Percentiles rank a stretch among this genome's conserved stretches.
Evolutionary conservation across 2,329 filamentous ascomycete species (phyloP).

Genomic region (Penicillium psychrosexuale): DNA sequence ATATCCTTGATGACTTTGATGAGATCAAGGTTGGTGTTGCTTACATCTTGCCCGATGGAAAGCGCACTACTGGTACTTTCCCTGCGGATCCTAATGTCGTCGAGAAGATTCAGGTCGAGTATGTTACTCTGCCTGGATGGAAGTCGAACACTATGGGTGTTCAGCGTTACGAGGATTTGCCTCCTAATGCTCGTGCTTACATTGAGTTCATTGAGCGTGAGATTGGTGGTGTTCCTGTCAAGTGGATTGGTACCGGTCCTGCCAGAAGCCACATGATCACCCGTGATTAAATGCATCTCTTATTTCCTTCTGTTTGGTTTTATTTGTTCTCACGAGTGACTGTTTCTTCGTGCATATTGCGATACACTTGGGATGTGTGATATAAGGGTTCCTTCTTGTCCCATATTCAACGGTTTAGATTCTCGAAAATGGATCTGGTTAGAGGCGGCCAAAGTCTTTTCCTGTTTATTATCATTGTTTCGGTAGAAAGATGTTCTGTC

Average conservation of each 20-base stretch:
- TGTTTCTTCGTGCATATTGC: constrained; percentile 10
- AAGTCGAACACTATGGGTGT: constrained; percentile 57
- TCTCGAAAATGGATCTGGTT: constrained; percentile 14
- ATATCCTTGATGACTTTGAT: constrained; percentile 62
- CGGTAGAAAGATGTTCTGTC: not conserved
- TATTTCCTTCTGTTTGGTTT: constrained; percentile 9
- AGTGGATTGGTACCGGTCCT: constrained; percentile 63
- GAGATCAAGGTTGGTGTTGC: constrained; percentile 60
- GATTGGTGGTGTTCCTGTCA: constrained; percentile 55
- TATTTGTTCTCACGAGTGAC: constrained; percentile 5
- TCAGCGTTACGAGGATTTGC: constrained; percentile 56
- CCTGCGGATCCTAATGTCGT: constrained; percentile 56
- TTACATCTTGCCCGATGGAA: constrained; percentile 53
- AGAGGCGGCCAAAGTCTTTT: not conserved
- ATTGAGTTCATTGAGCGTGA: constrained; percentile 60
- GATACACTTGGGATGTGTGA: constrained; percentile 21
- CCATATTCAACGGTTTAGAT: constrained; percentile 14
- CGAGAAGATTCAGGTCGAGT: constrained; percentile 54
- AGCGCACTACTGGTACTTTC: constrained; percentile 52
- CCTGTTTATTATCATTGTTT: not conserved
- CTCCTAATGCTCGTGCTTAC: constrained; percentile 57
- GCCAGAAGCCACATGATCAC: constrained; percentile 61
- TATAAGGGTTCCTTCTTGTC: constrained; percentile 14
- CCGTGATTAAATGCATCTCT: constrained; percentile 31
- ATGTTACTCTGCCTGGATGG: constrained; percentile 61